Evolutionary conservation across 345 rosid species (phyloP), one percentile per base, ranked within the genome.

Genomic region (Conringia planisiliqua): DNA sequence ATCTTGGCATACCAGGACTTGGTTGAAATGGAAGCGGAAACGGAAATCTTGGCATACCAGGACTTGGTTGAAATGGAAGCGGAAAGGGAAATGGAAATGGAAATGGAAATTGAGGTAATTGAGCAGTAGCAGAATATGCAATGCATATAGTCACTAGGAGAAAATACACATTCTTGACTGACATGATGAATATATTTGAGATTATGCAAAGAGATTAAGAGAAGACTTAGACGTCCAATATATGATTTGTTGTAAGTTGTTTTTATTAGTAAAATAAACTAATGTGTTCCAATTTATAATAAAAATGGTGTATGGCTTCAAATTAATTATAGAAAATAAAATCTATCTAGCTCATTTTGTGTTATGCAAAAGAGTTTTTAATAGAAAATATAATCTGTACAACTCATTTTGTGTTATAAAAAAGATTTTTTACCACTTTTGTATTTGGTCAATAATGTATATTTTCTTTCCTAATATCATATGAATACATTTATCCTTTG

Each of bases 21-120:
- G 57, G 74, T 13, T 70, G 63, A 17, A 55, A 68, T 3, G 61
- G 61, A 29, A 55, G 26, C 0, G 56, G 65, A 4, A 14, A 42
- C 0, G 27, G 55, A 18, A 32, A 0, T 16, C 48, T 22, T 10
- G 73, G 54, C 3, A 12, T 39, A 54, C 60, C 35, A 46, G 36
- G 62, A 67, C 61, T 16, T 13, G 65, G 73, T 13, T 70, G 62
- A 16, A 68, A 68, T 6, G 54, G 63, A 69, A 55, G 7, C 2
- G 38, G 62, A 17, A n/a, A n/a, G n/a, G n/a, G n/a, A n/a, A 54
- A 68, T 0, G 56, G 61, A 16, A 69, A 42, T 4, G 40, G 54
- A 18, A 55, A 69, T 0, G 56, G 61, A 16, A 69, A 56, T 5
- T 39, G 62, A 0, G 67, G 48, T 8, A 35, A 3, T 11, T 62